Evolutionary conservation across 306 rosid species (phyloP).

Genomic region (Cucurbita ficifolia): DNA sequence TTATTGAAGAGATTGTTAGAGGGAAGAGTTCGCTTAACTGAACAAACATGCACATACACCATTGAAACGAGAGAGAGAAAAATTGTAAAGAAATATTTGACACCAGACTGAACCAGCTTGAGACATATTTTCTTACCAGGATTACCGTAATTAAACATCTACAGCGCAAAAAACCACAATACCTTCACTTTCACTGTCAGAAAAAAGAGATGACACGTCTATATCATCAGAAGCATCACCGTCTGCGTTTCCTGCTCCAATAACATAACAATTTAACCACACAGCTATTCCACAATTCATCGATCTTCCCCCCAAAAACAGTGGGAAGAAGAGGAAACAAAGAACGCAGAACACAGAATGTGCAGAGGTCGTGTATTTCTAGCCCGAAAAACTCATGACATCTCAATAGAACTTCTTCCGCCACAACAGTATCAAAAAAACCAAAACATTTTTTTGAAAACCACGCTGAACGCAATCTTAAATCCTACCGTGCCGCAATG

Average conservation of each 20-base stretch:
- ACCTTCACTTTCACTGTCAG: conserved; percentile 1
- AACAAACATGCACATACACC: neutral
- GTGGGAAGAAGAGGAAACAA: neutral
- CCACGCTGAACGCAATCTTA: neutral
- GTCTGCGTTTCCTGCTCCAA: neutral
- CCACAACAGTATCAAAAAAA: neutral
- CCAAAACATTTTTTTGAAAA: neutral
- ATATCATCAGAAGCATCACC: neutral
- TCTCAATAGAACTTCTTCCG: neutral
- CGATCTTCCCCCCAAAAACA: neutral
- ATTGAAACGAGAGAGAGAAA: neutral
- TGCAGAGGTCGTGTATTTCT: neutral
- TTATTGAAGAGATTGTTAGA: neutral
- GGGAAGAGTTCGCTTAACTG: neutral
- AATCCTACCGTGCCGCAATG: neutral
- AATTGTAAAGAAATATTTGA: neutral
- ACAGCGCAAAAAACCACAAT: neutral
- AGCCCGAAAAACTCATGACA: neutral
- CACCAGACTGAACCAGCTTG: neutral
- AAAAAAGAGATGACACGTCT: neutral
- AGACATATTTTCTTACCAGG: neutral
- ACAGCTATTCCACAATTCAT: neutral
- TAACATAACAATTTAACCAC: neutral
- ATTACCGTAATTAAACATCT: neutral
- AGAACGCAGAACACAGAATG: neutral